Evolutionary conservation across 176 grass and related monocot species (phyloP), one percentile per base, ranked within the genome.

Genomic region (Themeda triandra): DNA sequence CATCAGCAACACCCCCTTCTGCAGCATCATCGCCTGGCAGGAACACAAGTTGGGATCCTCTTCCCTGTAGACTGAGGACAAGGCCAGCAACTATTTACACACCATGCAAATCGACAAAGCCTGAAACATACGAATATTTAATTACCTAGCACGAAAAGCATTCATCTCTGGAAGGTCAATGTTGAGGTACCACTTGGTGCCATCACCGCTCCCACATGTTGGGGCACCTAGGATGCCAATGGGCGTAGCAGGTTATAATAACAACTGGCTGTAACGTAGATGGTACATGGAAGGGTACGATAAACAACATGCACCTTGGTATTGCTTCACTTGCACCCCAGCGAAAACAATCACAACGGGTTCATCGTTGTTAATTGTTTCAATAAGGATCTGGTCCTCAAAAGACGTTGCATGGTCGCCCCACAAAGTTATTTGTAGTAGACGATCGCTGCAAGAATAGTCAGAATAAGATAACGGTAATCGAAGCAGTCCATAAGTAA

Each of bases 401-500:
- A 73, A 73, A 29, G 41, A 73, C 1, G 70, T 46, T 73, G 70
- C 70, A 48, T 48, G 70, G 0, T 73, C 41, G 2, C 70, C 41
- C 70, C 71, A 69, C 4, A 69, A 23, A 37, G 66, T 69, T 5
- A 69, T 37, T 9, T 10, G 33, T 12, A 69, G 12, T 1, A 37
- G 0, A 1, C 18, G 17, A 12, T 23, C 66, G 1, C 66, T 69
- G 19, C 49, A 53, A 53, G 49, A 2, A 1, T 51, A 51, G 1
- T 51, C 4, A 51, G 1, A 7, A 19, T 49, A 49, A 49, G 46
- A 18, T 49, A 18, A 48, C 5, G 45, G 10, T 48, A 5, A 54
- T 7, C 0, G 0, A 8, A 6, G 1, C 7, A 17, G 0, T 3
- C 29, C 15, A 17, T 13, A 29, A 6, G 9, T 42, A 44, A 44